Evolutionary conservation across 106 monocot genomes (phyloP).

Genomic region (Dioscorea zingiberensis): DNA sequence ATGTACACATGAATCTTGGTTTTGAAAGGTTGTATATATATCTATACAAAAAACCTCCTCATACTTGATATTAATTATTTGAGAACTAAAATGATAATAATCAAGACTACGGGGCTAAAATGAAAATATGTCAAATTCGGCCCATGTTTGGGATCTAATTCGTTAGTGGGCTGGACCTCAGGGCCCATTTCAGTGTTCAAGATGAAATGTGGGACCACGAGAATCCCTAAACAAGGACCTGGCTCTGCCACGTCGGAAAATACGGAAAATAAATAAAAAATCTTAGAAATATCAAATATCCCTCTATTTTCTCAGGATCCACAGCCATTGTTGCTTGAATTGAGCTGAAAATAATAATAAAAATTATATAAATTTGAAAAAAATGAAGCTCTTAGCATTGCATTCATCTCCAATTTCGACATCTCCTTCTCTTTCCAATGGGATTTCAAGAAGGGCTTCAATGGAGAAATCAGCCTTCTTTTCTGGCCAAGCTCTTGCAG

Average conservation of each 20-base stretch:
- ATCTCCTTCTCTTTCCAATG: too few species aligned
- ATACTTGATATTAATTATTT: too few species aligned
- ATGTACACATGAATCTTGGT: too few species aligned
- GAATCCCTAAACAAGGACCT: conserved; percentile 21
- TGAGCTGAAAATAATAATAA: not conserved
- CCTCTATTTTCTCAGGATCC: not conserved
- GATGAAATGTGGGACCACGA: conserved; percentile 11
- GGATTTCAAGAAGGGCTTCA: not conserved
- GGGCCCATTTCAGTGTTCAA: not conserved
- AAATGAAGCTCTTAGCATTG: conserved; percentile 17
- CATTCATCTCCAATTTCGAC: not conserved
- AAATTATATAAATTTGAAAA: too few species aligned
- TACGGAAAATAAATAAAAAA: not conserved
- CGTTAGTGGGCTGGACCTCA: too few species aligned
- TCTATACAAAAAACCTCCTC: too few species aligned
- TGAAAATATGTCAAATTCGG: too few species aligned
- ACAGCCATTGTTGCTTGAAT: not conserved
- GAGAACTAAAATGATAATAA: too few species aligned
- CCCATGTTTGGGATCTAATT: too few species aligned
- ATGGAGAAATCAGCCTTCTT: conserved; percentile 1
- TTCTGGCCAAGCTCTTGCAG: conserved; percentile 1
- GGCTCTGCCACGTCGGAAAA: conserved; percentile 30
- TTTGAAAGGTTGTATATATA: too few species aligned
- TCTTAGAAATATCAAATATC: not conserved
- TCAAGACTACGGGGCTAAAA: too few species aligned